phyloP scores from a whole-genome alignment of 805 yeast genomes.

The Metschnikowia reukaufii region DNA sequence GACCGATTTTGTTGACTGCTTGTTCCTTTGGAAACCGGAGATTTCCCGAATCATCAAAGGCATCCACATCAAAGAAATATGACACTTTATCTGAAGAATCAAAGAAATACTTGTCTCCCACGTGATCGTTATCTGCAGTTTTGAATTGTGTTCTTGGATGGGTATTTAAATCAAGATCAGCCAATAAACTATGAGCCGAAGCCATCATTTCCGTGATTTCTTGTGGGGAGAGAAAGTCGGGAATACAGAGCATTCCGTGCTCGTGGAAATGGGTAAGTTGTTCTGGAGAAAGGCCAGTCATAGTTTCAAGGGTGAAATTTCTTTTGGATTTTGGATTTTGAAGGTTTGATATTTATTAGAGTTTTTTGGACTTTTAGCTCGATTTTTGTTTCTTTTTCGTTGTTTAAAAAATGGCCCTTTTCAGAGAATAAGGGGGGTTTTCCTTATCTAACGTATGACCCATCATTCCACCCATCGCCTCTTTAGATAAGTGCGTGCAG shows the following conservation, averaged over 20 bases:
- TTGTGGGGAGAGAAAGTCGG: constrained; percentile 48
- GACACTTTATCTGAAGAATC: constrained; percentile 67
- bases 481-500: neutral
- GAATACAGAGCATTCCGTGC: constrained; percentile 65
- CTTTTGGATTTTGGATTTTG: neutral
- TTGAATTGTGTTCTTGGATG: constrained; percentile 75
- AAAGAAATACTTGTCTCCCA: constrained; percentile 73
- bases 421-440: neutral
- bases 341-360: too few relatives aligned
- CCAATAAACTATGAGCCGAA: constrained; percentile 47
- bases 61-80: constrained; percentile 71
- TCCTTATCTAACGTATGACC: neutral
- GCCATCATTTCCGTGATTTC: constrained; percentile 42
- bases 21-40: constrained; percentile 51
- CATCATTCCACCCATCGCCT: too few relatives aligned
- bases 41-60: constrained; percentile 54
- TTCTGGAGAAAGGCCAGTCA: constrained; percentile 38
- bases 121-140: constrained; percentile 57
- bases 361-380: neutral
- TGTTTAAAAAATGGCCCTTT: too few relatives aligned
- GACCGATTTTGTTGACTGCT: constrained; percentile 78
- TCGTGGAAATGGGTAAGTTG: constrained; percentile 51
- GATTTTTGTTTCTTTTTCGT: too few relatives aligned
- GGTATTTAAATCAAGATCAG: constrained; percentile 47
- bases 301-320: neutral